Evolutionary conservation across 2,329 filamentous ascomycete genomes (phyloP), one percentile per base, ranked within the genome.

Genomic region (Claviceps arundinis): DNA sequence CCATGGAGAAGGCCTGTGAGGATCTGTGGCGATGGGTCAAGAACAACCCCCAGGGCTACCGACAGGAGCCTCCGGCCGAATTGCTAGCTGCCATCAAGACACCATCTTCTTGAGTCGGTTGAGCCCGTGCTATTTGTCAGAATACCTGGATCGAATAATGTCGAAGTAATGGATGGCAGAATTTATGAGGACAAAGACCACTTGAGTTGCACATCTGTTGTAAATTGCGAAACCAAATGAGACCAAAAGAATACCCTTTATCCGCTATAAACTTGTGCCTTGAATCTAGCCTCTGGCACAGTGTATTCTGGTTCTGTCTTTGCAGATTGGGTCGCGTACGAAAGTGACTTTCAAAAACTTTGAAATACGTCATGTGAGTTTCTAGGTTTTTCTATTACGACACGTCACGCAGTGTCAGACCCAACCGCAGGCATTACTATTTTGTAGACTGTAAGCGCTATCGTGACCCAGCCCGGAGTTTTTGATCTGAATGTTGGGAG

Each of bases 11-110:
- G 68, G 90, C 91, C 26, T 98, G 93, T 68, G 81, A 84, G 60
- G 89, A 98, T 69, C 76, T 98, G 58, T 98, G 93, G 93, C 84
- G 82, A 64, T 98, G 93, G 93, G 95, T 94, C 16, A 78, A 85
- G 72, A 97, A 96, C 73, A 97, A 97, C 73, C 93, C 93, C 24
- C 82, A 90, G 71, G 93, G 93, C 22, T 97, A 97, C 74, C 80
- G 87, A 59, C 90, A 97, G 72, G 77, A 89, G 58, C 89, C 91
- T n/a, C 91, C 93, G 0, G 77, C 86, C 58, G 82, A 86, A 69
- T 77, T 97, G 61, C 65, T 96, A 49, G 84, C 85, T 55, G 74
- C 73, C 47, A 59, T 83, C 58, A 80, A 84, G 71, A 61, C 65
- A 9, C 45, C 51, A 5, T 55, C 51, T 46, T 52, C 55, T 40